phyloP scores from a whole-genome alignment of 768 basidiomycete genomes.

The Macrolepiota dolichaula region DNA sequence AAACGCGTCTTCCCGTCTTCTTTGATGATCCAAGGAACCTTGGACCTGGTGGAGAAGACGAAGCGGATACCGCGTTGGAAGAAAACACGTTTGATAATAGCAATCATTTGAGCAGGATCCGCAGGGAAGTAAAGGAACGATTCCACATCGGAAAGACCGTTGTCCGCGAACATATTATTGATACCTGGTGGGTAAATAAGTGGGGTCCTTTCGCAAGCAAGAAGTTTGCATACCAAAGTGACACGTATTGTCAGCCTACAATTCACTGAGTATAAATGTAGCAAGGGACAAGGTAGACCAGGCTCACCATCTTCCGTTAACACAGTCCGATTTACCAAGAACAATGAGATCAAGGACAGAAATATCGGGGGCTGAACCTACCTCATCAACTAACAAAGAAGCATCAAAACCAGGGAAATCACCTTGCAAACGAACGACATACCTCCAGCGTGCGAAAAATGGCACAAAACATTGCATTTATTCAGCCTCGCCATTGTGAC shows the following conservation, averaged over 20 bases:
- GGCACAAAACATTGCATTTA: slow-evolving; percentile 81
- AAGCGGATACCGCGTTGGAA: slow-evolving; percentile 82
- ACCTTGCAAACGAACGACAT: slow-evolving; percentile 18
- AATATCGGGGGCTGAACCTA: slow-evolving; percentile 19
- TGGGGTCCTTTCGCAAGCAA: slow-evolving; percentile 1
- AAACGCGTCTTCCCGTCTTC: slow-evolving; percentile 64
- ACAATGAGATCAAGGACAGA: background rate
- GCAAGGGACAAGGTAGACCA: background rate
- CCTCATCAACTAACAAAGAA: slow-evolving; percentile 54
- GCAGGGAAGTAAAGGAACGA: slow-evolving; percentile 89
- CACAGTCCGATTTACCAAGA: background rate
- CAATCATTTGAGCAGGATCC: slow-evolving; percentile 77
- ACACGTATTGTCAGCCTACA: slow-evolving; percentile 47
- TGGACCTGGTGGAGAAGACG: slow-evolving; percentile 86
- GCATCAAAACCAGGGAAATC: slow-evolving; percentile 1
- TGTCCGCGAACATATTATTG: slow-evolving; percentile 87
- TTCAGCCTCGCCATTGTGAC: slow-evolving; percentile 92
- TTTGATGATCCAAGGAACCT: slow-evolving; percentile 83
- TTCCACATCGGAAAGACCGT: slow-evolving; percentile 77
- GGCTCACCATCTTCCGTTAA: slow-evolving; percentile 26
- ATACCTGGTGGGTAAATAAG: slow-evolving; percentile 55
- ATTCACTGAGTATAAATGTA: background rate
- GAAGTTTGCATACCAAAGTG: slow-evolving; percentile 31
- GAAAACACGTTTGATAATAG: slow-evolving; percentile 74
- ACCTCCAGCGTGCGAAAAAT: slow-evolving; percentile 90